These are phyloP conservation scores for Talinum fruticosum DNA, from an alignment of 148 eudicot genomes.

Conservation along the genomic window DNA sequence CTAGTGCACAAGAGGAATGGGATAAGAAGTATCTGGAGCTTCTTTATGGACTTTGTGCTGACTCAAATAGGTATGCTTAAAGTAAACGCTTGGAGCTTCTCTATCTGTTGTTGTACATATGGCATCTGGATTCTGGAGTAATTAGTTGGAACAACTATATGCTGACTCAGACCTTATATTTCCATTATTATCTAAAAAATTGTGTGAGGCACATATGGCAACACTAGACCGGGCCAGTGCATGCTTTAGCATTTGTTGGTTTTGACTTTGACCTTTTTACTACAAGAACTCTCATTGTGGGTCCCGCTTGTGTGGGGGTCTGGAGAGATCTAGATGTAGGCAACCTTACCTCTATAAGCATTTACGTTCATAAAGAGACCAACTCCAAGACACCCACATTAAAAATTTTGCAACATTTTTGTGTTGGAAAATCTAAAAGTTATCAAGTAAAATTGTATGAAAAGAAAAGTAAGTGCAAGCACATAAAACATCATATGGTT, in stretches of 20 bases:
- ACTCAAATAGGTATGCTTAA: conserved; percentile 67
- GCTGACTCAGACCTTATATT: not conserved
- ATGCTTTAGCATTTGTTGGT: not conserved
- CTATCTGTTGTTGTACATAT: not conserved
- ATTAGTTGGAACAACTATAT: not conserved
- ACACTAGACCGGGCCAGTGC: not conserved
- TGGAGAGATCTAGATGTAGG: too few relatives aligned
- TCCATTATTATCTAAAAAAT: not conserved
- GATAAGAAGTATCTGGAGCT: conserved; percentile 81
- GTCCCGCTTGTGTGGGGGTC: too few relatives aligned
- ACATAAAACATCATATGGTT: too few relatives aligned
- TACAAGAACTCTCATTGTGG: too few relatives aligned
- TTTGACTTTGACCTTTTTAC: not conserved
- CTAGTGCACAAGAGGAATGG: conserved; percentile 77
- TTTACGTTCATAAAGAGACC: too few relatives aligned
- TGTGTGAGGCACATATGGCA: not conserved
- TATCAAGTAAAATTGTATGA: too few relatives aligned
- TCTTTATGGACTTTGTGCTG: conserved; percentile 91
- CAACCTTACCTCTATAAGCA: too few relatives aligned
- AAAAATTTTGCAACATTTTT: too few relatives aligned
- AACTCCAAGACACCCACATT: too few relatives aligned
- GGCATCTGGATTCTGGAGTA: not conserved
- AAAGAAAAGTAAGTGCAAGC: too few relatives aligned
- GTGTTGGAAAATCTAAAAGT: too few relatives aligned
- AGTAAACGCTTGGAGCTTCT: not conserved